phyloP scores from a whole-genome alignment of 352 stramenopile genomes.

The Pythium scleroteichum region DNA sequence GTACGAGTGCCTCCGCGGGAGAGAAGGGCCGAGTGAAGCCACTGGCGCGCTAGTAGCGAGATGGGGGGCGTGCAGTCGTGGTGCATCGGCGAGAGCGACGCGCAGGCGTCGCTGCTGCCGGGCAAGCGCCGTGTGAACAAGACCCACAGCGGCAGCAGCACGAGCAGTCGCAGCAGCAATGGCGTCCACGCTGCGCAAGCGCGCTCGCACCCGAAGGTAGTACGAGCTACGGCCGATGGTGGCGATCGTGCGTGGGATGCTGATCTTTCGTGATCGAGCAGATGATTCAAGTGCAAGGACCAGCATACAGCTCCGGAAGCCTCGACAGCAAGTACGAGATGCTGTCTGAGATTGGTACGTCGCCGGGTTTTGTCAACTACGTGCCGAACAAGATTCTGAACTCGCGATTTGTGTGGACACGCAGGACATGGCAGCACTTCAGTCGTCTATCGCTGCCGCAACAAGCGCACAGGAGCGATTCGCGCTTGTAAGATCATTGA shows the following conservation, averaged over 20 bases:
- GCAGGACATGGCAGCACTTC: constrained; percentile 85
- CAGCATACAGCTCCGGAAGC: constrained; percentile 65
- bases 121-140: constrained; percentile 42
- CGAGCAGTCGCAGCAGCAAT: constrained; percentile 36
- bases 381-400: neutral
- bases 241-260: neutral
- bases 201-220: constrained; percentile 34
- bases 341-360: constrained; percentile 79
- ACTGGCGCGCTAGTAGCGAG: neutral
- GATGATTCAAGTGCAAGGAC: constrained; percentile 72
- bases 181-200: constrained; percentile 23
- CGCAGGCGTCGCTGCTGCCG: constrained; percentile 31
- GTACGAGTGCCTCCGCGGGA: neutral
- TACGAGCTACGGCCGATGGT: neutral
- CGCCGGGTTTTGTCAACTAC: too few relatives aligned
- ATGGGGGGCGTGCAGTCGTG: constrained; percentile 38
- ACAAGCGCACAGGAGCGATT: constrained; percentile 52
- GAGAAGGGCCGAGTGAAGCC: constrained; percentile 4
- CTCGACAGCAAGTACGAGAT: constrained; percentile 87
- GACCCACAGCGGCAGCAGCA: constrained; percentile 37
- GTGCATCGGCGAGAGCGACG: constrained; percentile 52
- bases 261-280: constrained; percentile 21
- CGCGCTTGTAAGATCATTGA: constrained; percentile 90
- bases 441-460: constrained; percentile 79
- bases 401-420: neutral